A percentile compares a stretch with the other conserved stretches of the same genome.
Evolutionary conservation across 148 eudicot genomes (phyloP).

Genomic region (Diospyros kaki): DNA sequence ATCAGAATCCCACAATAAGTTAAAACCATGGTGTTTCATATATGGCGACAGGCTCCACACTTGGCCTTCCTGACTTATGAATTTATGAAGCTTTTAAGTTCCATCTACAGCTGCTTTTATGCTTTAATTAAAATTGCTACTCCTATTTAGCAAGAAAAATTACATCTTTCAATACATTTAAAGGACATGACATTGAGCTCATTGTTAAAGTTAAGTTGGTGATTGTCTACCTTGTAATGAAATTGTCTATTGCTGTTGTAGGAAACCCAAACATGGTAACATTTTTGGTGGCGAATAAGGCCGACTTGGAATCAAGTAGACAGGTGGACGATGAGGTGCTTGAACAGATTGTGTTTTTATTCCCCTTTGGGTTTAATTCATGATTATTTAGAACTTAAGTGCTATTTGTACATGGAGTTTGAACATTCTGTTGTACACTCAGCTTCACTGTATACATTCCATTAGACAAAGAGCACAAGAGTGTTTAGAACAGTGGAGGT

Average conservation of each 20-base stretch:
- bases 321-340: conserved; percentile 23
- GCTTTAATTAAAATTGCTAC: not conserved
- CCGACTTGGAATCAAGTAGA: conserved; percentile 24
- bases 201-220: not conserved
- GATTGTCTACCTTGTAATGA: not conserved
- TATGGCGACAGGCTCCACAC: not conserved
- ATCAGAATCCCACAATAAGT: not conserved
- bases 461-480: too few species aligned
- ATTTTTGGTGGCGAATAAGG: conserved; percentile 23
- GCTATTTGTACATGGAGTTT: too few species aligned
- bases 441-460: too few species aligned
- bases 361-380: too few species aligned
- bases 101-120: not conserved
- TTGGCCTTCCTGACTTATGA: not conserved
- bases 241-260: not conserved
- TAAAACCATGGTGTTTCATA: not conserved
- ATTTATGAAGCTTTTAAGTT: not conserved
- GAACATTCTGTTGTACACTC: too few species aligned
- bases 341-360: not conserved
- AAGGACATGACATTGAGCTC: not conserved
- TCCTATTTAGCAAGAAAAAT: not conserved
- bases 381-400: too few species aligned
- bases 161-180: not conserved
- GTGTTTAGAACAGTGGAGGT: too few species aligned
- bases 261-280: conserved; percentile 21